Evolutionary conservation across 441 rosid species (phyloP).

Genomic region (Monsonia emarginata): DNA sequence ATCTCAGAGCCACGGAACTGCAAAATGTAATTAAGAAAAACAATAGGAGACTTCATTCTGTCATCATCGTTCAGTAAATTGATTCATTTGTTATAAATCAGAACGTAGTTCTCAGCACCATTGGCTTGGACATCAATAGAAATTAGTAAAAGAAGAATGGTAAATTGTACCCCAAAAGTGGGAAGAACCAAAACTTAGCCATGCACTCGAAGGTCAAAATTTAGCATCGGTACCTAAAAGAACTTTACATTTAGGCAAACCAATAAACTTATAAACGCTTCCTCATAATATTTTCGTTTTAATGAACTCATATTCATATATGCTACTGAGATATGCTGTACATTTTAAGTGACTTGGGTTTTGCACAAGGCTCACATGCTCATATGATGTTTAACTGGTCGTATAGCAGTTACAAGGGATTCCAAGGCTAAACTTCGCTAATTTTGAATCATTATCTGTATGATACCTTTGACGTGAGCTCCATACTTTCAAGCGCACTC

Average conservation of each 20-base stretch:
- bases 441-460: not conserved
- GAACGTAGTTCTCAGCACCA: not conserved
- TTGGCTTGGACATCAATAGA: not conserved
- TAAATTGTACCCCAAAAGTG: not conserved
- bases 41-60: not conserved
- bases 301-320: constrained; percentile 1
- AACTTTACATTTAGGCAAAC: not conserved
- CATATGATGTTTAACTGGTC: not conserved
- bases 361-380: not conserved
- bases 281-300: not conserved
- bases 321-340: not conserved
- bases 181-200: not conserved
- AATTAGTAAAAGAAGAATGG: not conserved
- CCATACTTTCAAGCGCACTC: constrained; percentile 59
- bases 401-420: no score
- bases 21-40: constrained; percentile 14
- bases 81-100: not conserved
- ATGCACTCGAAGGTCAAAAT: not conserved
- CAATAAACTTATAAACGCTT: not conserved
- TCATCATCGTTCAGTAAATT: not conserved
- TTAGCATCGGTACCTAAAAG: not conserved
- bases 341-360: not conserved
- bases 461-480: constrained; percentile 59
- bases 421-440: not conserved
- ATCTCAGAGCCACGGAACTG: constrained; percentile 69